These are phyloP conservation scores for Candida corydali DNA, from an alignment of 805 yeast species.

Conservation along the genomic window DNA sequence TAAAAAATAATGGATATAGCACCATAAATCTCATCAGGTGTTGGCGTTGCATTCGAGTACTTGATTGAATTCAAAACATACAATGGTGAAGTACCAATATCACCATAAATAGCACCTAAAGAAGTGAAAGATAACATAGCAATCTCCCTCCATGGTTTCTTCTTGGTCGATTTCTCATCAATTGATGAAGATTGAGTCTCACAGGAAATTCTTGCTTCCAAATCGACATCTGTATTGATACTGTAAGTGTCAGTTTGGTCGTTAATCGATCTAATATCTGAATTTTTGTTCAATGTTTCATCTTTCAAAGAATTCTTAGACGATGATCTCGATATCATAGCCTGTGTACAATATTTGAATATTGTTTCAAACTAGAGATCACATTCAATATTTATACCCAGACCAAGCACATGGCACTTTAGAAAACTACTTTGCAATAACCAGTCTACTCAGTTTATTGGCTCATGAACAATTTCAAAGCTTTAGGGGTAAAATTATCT, in stretches of 20 bases:
- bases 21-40: slow-evolving; percentile 42
- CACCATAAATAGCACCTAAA: slow-evolving; percentile 63
- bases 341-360: background rate
- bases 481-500: slow-evolving; percentile 1
- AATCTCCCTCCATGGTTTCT: slow-evolving; percentile 18
- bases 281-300: background rate
- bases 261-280: slow-evolving; percentile 1
- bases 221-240: slow-evolving; percentile 2
- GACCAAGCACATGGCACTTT: no score
- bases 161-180: slow-evolving; percentile 9
- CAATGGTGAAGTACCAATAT: slow-evolving; percentile 59
- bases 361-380: no score
- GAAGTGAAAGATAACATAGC: slow-evolving; percentile 38
- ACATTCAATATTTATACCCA: no score
- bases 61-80: slow-evolving; percentile 40
- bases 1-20: slow-evolving; percentile 52
- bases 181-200: background rate
- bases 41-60: slow-evolving; percentile 25
- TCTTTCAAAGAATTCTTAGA: slow-evolving; percentile 1
- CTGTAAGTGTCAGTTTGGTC: slow-evolving; percentile 6
- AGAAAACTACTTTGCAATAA: no score
- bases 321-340: background rate
- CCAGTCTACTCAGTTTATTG: no score
- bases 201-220: slow-evolving; percentile 4
- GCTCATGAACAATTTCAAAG: no score